phyloP scores from a whole-genome alignment of 208 protist species.

The Leptomonas pyrrhocoris region DNA sequence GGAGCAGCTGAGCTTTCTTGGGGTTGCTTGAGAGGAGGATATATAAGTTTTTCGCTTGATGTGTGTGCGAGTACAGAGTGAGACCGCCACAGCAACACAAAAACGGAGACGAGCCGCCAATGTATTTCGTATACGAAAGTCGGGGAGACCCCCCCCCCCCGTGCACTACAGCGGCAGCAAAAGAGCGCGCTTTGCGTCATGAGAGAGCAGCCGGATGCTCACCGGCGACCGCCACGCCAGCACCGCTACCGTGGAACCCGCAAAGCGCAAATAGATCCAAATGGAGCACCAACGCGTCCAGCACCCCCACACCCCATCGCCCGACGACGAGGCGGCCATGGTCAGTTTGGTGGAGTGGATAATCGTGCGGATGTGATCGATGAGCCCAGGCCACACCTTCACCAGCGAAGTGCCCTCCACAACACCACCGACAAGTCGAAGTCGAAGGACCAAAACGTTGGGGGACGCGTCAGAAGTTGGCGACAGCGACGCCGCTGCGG shows the following conservation, averaged over 20 bases:
- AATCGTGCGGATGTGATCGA: constrained; percentile 16
- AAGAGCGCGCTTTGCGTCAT: constrained; percentile 16
- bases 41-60: no score
- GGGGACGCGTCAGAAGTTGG: neutral
- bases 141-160: no score
- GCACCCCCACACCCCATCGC: constrained; percentile 6
- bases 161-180: neutral
- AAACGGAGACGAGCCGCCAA: no score
- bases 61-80: no score
- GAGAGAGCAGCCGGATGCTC: constrained; percentile 13
- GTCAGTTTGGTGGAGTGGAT: constrained; percentile 11
- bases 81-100: no score
- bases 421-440: constrained; percentile 4
- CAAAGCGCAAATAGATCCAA: constrained; percentile 27
- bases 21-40: no score
- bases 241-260: constrained; percentile 11
- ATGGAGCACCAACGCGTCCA: constrained; percentile 27
- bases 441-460: constrained; percentile 3
- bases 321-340: neutral
- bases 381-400: constrained; percentile 14
- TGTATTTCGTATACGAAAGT: no score
- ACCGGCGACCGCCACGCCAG: constrained; percentile 20
- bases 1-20: no score
- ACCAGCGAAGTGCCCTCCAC: constrained; percentile 21
- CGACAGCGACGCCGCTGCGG: neutral